Percentiles rank a stretch among this genome's conserved stretches.
Conservation (phyloP, 169 alveolate species). For the Ichthyophthirius multifiliis region DNA sequence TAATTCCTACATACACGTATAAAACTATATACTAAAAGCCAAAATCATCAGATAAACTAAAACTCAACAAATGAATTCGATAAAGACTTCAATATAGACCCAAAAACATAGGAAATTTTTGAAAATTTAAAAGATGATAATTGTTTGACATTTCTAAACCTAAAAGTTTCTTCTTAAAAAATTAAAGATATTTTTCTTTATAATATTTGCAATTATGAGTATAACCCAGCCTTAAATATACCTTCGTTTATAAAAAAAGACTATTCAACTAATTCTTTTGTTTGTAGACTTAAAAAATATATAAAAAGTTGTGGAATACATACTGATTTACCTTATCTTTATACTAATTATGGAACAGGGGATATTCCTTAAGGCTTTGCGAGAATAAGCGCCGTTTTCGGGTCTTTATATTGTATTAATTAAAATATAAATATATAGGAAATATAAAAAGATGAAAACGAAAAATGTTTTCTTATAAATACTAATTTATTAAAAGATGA, state of each 20-base stretch:
- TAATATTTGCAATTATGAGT: slow-evolving; percentile 17
- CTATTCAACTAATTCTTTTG: slow-evolving; percentile 7
- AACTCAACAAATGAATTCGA: slow-evolving; percentile 31
- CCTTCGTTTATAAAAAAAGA: slow-evolving; percentile 1
- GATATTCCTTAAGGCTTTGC: slow-evolving; percentile 43
- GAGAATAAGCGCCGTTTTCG: slow-evolving; percentile 22
- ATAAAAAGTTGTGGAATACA: slow-evolving; percentile 28
- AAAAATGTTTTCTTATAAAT: not conserved
- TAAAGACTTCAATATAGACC: slow-evolving; percentile 22
- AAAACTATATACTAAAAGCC: not conserved
- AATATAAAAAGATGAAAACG: not conserved
- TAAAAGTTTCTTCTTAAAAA: not conserved
- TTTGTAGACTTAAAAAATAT: slow-evolving; percentile 6
- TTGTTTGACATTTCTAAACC: not conserved
- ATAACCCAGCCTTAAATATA: not conserved
- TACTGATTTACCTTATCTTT: slow-evolving; percentile 21
- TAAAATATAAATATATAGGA: not conserved
- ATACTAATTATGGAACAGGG: slow-evolving; percentile 34
- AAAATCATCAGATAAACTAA: slow-evolving; percentile 3
- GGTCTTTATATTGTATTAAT: not conserved
- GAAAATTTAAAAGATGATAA: not conserved
- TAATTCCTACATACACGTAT: slow-evolving; percentile 24
- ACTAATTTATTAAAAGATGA: not conserved
- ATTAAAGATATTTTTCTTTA: slow-evolving; percentile 18
- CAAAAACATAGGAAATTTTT: not conserved